These are phyloP conservation scores for Erigeron philadelphicus DNA, from an alignment of 140 eudicot species.

Conservation along the genomic window DNA sequence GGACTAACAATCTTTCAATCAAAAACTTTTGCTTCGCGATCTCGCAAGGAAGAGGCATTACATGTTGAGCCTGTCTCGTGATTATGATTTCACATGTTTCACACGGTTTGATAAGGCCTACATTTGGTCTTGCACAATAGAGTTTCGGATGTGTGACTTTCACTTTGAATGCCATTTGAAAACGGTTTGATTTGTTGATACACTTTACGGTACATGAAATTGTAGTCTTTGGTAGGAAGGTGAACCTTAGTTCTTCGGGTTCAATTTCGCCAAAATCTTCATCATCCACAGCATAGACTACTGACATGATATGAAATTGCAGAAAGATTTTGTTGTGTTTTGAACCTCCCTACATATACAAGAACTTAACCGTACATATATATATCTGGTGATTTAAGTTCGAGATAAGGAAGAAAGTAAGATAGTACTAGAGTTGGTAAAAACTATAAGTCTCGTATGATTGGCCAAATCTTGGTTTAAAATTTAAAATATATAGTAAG, in stretches of 20 bases:
- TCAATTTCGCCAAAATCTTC: conserved; percentile 15
- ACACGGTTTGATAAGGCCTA: background rate
- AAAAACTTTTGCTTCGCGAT: conserved; percentile 12
- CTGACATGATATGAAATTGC: no score
- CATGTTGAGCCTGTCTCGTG: background rate
- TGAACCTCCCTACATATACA: no score
- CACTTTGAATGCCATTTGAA: conserved; percentile 4
- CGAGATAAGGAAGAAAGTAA: no score
- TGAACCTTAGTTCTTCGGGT: conserved; percentile 10
- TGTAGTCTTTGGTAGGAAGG: background rate
- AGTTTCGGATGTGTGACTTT: conserved; percentile 9
- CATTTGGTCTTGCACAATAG: conserved; percentile 5
- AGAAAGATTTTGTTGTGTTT: no score
- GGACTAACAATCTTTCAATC: conserved; percentile 13
- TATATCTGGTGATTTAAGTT: no score
- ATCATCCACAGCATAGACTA: background rate
- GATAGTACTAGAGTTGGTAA: no score
- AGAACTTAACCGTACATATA: no score
- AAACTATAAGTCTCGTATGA: no score
- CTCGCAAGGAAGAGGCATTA: background rate
- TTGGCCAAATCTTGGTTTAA: no score
- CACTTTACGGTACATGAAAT: conserved; percentile 4
- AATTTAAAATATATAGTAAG: no score
- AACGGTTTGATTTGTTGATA: conserved; percentile 2
- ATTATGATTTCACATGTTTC: conserved; percentile 13